Conservation (phyloP, 352 stramenopile genomes). For the Pythium rishiriense region DNA sequence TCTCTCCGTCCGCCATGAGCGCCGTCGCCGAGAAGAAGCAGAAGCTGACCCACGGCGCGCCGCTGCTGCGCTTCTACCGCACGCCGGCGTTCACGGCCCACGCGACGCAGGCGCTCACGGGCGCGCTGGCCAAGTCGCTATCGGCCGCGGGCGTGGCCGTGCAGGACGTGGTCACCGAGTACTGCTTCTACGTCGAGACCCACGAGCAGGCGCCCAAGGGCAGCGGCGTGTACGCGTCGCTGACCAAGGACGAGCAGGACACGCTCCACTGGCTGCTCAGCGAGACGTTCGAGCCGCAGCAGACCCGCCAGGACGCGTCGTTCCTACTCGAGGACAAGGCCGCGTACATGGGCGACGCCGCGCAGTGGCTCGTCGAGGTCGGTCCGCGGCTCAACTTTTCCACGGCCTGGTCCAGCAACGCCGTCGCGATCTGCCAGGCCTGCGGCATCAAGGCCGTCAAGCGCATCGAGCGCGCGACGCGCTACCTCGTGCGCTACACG, state of each 20-base stretch:
- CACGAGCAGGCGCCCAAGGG: constrained; percentile 31
- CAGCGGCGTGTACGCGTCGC: constrained; percentile 21
- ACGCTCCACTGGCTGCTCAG: constrained; percentile 94
- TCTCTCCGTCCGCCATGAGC: constrained; percentile 10
- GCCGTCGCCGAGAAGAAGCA: constrained; percentile 67
- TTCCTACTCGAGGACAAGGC: constrained; percentile 47
- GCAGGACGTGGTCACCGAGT: constrained; percentile 89
- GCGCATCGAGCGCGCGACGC: constrained; percentile 93
- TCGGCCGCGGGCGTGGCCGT: constrained; percentile 31
- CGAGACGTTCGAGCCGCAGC: constrained; percentile 95
- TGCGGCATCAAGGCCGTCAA: constrained; percentile 90
- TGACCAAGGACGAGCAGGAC: constrained; percentile 60
- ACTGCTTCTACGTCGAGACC: constrained; percentile 96
- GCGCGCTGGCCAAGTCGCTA: constrained; percentile 39
- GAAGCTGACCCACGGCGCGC: constrained; percentile 45
- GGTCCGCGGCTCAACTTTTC: constrained; percentile 98
- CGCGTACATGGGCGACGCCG: constrained; percentile 16
- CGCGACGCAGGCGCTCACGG: constrained; percentile 52
- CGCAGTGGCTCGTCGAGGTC: constrained; percentile 92
- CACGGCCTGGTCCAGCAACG: constrained; percentile 98
- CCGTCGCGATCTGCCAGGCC: constrained; percentile 95
- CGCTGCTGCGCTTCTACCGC: constrained; percentile 77
- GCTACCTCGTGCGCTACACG: constrained; percentile 86
- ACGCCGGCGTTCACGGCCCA: constrained; percentile 72
- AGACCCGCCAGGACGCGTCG: constrained; percentile 55